Evolutionary conservation across 768 basidiomycete species (phyloP), one percentile per base, ranked within the genome.

Genomic region (Tylopilus balloui): DNA sequence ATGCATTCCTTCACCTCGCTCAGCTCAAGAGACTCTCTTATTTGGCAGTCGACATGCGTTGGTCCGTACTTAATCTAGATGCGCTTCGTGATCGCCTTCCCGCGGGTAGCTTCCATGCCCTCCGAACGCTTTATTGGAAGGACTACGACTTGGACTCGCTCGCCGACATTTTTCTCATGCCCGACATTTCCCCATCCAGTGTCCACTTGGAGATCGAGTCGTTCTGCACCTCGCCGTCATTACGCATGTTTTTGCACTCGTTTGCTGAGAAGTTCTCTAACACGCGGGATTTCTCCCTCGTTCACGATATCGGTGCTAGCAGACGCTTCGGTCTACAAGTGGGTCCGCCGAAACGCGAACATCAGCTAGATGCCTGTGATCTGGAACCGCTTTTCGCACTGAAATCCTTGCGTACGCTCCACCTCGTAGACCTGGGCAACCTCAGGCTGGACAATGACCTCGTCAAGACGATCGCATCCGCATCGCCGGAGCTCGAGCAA

Each of bases 1-100:
- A 64, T 12, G 61, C 61, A 2, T 47, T 62, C 35, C 6, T 54
- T 14, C 59, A 63, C 35, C 56, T 63, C 25, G 59, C 62, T 28
- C 51, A 43, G 27, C 62, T 64, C 40, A 31, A 46, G 21, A 37
- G 20, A 29, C 62, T 64, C 48, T 51, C 59, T 32, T 44, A 40
- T 45, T 21, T 64, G 40, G 45, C 48, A 6, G 9, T 63, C 15
- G 61, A 62, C 28, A 54, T 63, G 48, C 61, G 61, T 13, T 63
- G 61, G 61, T 62, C 61, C 6, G 23, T 40, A 4, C 48, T 63
- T 19, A 12, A 17, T 36, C 15, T 60, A 3, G 58, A 51, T 6
- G 11, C 13, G 6, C 47, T 63, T 40, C 51, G 25, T 42, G 48
- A 60, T 40, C 44, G 47, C 27, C 24, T 57, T 38, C 28, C 13